Conservation (phyloP, 495 filamentous ascomycete species). For the Aspergillus mulundensis region DNA sequence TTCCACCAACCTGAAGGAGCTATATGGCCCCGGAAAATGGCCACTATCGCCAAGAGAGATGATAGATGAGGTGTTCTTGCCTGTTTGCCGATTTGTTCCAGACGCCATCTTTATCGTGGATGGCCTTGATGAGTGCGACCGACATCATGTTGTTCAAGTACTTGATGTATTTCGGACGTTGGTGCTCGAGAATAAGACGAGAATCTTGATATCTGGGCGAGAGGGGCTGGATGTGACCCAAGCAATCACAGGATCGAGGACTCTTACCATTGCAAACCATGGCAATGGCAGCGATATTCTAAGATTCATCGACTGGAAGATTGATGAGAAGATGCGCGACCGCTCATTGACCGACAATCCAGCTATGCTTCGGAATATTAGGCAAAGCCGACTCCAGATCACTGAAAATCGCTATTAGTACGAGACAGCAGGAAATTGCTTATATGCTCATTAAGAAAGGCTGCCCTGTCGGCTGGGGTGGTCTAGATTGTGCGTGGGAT, state of each 20-base stretch:
- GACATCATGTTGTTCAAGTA: neutral
- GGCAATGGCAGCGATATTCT: slow-evolving; percentile 1
- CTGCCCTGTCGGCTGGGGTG: too few relatives aligned
- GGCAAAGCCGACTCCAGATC: neutral
- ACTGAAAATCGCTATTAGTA: too few relatives aligned
- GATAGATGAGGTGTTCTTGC: neutral
- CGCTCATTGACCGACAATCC: neutral
- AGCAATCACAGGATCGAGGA: neutral
- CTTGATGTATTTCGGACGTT: neutral
- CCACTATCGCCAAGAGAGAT: neutral
- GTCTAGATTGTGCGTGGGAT: too few relatives aligned
- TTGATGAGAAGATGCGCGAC: neutral
- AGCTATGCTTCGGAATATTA: neutral
- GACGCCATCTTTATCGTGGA: neutral
- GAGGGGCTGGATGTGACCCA: neutral
- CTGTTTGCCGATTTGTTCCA: neutral
- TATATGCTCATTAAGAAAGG: too few relatives aligned
- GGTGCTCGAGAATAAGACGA: neutral
- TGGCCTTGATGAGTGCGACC: slow-evolving; percentile 2
- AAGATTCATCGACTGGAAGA: slow-evolving; percentile 4
- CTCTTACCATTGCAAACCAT: neutral
- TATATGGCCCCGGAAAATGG: neutral
- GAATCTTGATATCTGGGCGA: neutral
- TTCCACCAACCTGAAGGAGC: neutral
- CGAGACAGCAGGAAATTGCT: too few relatives aligned